A percentile compares a stretch with the other conserved stretches of the same genome.
Conservation (phyloP, 192 early-diverging fungal genomes). For the Coemansia guatemalensis region DNA sequence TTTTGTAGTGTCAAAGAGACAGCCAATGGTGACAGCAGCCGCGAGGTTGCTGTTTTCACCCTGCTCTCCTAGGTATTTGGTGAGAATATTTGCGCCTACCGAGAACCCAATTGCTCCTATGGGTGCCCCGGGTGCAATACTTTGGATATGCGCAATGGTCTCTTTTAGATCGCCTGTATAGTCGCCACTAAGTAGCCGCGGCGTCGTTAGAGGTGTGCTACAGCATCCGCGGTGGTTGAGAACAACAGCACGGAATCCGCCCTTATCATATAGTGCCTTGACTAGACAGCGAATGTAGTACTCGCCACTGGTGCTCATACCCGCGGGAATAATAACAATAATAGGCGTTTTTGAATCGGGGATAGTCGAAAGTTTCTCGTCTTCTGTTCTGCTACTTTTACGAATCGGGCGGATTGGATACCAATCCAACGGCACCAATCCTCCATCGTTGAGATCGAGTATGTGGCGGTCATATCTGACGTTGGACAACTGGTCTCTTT, state of each 20-base stretch:
- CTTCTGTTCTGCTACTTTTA: neutral
- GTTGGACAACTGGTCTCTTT: slow-evolving; percentile 3
- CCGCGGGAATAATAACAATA: slow-evolving; percentile 8
- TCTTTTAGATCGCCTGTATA: slow-evolving; percentile 14
- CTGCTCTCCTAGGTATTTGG: neutral
- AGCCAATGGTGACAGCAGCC: slow-evolving; percentile 16
- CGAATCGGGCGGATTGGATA: slow-evolving; percentile 8
- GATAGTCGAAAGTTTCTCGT: neutral
- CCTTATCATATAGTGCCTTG: slow-evolving; percentile 2
- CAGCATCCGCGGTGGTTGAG: slow-evolving; percentile 18
- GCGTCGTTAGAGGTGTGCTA: slow-evolving; percentile 2
- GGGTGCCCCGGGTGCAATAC: neutral
- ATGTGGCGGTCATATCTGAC: slow-evolving; percentile 14
- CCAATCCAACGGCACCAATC: slow-evolving; percentile 18
- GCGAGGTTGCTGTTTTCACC: neutral
- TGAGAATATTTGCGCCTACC: neutral
- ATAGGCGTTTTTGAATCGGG: slow-evolving; percentile 3
- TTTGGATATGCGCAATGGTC: neutral
- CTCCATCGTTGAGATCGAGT: slow-evolving; percentile 5
- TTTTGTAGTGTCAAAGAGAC: slow-evolving; percentile 7
- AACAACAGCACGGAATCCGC: slow-evolving; percentile 3
- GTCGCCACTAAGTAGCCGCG: neutral
- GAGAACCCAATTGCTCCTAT: neutral
- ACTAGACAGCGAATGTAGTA: slow-evolving; percentile 17
- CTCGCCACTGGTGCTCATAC: slow-evolving; percentile 13